Percentiles rank a stretch among this genome's conserved stretches.
Evolutionary conservation across 805 yeast species (phyloP).

Genomic region (Huiozyma sinensis): DNA sequence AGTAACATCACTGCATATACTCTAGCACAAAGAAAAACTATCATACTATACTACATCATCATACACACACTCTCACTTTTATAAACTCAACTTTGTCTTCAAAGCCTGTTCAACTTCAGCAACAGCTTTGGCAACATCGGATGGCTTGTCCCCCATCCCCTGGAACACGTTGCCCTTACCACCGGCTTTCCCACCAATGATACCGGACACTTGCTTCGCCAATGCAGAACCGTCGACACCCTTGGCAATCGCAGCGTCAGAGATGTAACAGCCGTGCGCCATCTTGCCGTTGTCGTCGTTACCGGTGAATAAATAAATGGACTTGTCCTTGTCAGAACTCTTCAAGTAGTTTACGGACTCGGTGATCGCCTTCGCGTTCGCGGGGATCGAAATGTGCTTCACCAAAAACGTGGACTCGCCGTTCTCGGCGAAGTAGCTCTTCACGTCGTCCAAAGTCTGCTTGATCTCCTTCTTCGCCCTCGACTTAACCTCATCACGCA

Average conservation of each 20-base stretch:
- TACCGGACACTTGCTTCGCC: constrained; percentile 56
- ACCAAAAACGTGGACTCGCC: constrained; percentile 50
- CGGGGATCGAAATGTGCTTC: constrained; percentile 54
- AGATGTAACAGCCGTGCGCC: constrained; percentile 91
- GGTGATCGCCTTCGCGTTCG: constrained; percentile 88
- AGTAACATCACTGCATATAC: constrained; percentile 3
- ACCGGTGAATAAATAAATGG: constrained; percentile 74
- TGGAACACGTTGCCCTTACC: constrained; percentile 95
- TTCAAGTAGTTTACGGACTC: constrained; percentile 84
- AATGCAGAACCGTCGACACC: constrained; percentile 69
- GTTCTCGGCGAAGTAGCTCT: constrained; percentile 49
- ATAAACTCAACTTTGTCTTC: constrained; percentile 40
- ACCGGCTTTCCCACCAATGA: constrained; percentile 95
- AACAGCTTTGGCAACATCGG: constrained; percentile 63
- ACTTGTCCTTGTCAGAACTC: constrained; percentile 60
- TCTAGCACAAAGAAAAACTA: not conserved
- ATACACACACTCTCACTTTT: constrained; percentile 1
- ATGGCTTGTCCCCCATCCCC: constrained; percentile 86
- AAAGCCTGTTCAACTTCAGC: constrained; percentile 54
- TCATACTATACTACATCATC: not conserved
- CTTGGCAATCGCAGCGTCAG: constrained; percentile 55
- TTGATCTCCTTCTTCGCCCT: constrained; percentile 83
- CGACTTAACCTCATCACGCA: constrained; percentile 79
- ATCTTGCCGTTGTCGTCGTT: constrained; percentile 52
- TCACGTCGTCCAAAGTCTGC: constrained; percentile 68